These are phyloP conservation scores for Candida smagusa DNA, from an alignment of 1,139 yeast species.

Conservation along the genomic window DNA sequence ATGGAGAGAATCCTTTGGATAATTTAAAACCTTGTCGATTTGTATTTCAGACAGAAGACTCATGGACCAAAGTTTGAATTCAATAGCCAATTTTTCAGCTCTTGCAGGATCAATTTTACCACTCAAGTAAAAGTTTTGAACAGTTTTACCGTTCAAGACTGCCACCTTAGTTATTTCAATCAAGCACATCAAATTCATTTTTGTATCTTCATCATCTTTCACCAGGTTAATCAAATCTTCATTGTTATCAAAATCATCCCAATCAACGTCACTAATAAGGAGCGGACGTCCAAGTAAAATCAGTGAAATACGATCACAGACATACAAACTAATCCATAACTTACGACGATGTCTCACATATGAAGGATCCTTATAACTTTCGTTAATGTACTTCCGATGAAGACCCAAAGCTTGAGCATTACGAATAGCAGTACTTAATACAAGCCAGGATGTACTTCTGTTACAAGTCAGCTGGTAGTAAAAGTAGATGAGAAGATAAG, in stretches of 20 bases:
- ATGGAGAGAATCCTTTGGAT: constrained; percentile 7
- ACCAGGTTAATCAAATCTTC: constrained; percentile 11
- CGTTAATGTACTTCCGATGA: constrained; percentile 23
- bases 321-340: constrained; percentile 37
- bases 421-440: constrained; percentile 24
- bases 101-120: constrained; percentile 30
- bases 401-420: constrained; percentile 25
- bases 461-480: constrained; percentile 38
- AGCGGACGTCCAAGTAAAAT: constrained; percentile 40
- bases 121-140: constrained; percentile 32
- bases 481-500: constrained; percentile 34
- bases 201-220: constrained; percentile 8
- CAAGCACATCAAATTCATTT: constrained; percentile 11
- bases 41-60: constrained; percentile 27
- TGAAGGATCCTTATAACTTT: constrained; percentile 12
- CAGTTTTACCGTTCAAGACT: constrained; percentile 29
- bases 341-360: constrained; percentile 24
- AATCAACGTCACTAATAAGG: constrained; percentile 35
- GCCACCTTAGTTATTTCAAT: constrained; percentile 14
- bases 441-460: constrained; percentile 39
- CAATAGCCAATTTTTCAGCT: constrained; percentile 37
- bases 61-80: constrained; percentile 37
- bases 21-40: constrained; percentile 13
- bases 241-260: constrained; percentile 31
- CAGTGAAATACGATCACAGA: constrained; percentile 38